Conservation (phyloP, 2,329 filamentous ascomycete species). For the Pseudopyrenochaeta lycopersici region DNA sequence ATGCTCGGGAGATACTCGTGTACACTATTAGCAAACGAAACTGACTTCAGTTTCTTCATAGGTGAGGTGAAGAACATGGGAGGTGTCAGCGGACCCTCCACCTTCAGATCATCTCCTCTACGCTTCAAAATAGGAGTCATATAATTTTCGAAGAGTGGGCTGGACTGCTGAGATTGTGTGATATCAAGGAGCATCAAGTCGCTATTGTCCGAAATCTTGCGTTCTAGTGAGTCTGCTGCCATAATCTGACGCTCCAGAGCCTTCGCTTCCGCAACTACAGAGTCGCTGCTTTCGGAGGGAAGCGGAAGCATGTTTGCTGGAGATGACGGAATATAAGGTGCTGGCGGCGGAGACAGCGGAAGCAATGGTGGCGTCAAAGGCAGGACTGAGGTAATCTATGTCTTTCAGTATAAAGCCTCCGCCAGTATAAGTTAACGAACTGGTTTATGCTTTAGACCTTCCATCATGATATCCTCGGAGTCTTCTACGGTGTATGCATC, state of each 20-base stretch:
- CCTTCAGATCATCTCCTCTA: constrained; percentile 49
- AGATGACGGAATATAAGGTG: constrained; percentile 52
- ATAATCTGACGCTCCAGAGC: constrained; percentile 45
- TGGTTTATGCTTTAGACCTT: constrained; percentile 22
- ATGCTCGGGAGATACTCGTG: constrained; percentile 45
- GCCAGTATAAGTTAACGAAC: constrained; percentile 24
- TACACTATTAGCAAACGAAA: constrained; percentile 50
- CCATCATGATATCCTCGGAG: constrained; percentile 27
- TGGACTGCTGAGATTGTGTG: constrained; percentile 29
- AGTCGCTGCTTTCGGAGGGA: constrained; percentile 47
- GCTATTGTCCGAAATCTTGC: constrained; percentile 41
- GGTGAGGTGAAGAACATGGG: constrained; percentile 47
- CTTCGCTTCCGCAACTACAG: constrained; percentile 42
- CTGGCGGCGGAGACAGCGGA: constrained; percentile 52
- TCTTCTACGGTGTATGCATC: constrained; percentile 30
- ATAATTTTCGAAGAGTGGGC: constrained; percentile 20
- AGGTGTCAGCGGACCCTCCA: constrained; percentile 59
- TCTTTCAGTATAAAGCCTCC: constrained; percentile 19
- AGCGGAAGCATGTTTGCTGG: constrained; percentile 48
- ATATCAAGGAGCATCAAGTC: constrained; percentile 44
- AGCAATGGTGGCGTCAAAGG: constrained; percentile 59
- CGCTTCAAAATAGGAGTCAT: constrained; percentile 40
- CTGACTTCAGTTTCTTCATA: constrained; percentile 52
- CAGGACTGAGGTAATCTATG: constrained; percentile 37
- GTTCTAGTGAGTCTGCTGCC: constrained; percentile 43